Evolutionary conservation across 345 rosid species (phyloP).

Genomic region (Rhodamnia rubescens): DNA sequence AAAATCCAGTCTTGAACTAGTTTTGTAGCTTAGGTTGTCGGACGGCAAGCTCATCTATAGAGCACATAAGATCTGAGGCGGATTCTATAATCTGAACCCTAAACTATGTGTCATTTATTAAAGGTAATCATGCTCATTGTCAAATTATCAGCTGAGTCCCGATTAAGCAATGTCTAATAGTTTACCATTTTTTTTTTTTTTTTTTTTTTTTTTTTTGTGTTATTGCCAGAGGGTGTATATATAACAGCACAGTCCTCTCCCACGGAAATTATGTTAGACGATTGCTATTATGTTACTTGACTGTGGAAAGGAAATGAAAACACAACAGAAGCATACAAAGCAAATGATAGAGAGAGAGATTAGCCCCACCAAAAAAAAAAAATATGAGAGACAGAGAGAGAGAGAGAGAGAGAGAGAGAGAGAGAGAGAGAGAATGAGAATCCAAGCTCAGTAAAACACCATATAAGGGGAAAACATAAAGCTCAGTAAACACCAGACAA

Average conservation of each 20-base stretch:
- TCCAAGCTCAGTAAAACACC: neutral
- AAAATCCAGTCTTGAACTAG: neutral
- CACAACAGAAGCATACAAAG: neutral
- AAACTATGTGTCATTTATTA: neutral
- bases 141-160: neutral
- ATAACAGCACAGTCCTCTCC: neutral
- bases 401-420: neutral
- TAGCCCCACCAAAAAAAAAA: no score
- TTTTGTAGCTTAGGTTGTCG: neutral
- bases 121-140: neutral
- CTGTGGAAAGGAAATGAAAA: neutral
- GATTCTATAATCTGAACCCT: neutral
- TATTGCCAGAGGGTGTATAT: neutral
- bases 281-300: neutral
- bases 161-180: neutral
- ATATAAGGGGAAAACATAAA: neutral
- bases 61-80: neutral
- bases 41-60: neutral
- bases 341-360: neutral
- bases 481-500: neutral
- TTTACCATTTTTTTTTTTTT: rapidly evolving
- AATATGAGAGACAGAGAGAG: neutral
- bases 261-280: neutral
- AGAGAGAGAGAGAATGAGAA: neutral
- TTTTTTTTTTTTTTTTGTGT: neutral